Conservation (phyloP, 768 basidiomycete genomes). For the Amyloporia xantha region DNA sequence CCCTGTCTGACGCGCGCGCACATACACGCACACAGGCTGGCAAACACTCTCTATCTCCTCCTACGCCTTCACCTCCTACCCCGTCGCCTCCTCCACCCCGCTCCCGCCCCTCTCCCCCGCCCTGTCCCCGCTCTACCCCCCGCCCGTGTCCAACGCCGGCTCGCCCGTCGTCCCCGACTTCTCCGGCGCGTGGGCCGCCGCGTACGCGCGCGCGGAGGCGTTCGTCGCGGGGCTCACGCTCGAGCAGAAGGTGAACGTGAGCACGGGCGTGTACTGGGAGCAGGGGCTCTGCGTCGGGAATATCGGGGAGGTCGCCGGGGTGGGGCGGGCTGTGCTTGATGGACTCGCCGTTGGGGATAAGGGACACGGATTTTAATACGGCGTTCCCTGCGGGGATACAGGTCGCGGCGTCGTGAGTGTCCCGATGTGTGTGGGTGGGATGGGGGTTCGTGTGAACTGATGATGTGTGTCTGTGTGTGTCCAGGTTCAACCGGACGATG, state of each 20-base stretch:
- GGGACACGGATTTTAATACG: constrained; percentile 64
- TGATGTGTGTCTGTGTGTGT: too few relatives aligned
- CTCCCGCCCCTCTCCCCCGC: constrained; percentile 47
- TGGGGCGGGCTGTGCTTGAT: constrained; percentile 64
- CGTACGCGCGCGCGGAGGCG: constrained; percentile 17
- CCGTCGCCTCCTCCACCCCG: constrained; percentile 50
- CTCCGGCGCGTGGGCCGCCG: constrained; percentile 15
- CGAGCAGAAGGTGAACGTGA: constrained; percentile 57
- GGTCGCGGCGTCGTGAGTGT: constrained; percentile 66
- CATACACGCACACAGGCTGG: too few relatives aligned
- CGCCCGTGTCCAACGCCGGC: constrained; percentile 37
- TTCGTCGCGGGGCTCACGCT: constrained; percentile 43
- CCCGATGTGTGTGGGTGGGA: background rate
- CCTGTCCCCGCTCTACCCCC: constrained; percentile 51
- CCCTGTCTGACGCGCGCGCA: background rate
- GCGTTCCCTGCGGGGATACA: constrained; percentile 85
- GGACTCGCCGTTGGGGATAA: constrained; percentile 76
- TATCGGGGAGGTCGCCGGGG: constrained; percentile 41
- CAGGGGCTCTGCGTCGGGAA: constrained; percentile 66
- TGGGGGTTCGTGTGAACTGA: too few relatives aligned
- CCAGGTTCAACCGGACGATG: constrained; percentile 68
- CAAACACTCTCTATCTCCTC: constrained; percentile 33
- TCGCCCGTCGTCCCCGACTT: constrained; percentile 39
- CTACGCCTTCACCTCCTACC: constrained; percentile 51
- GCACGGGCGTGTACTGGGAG: constrained; percentile 64